Percentiles rank a stretch among this genome's conserved stretches.
phyloP scores from a whole-genome alignment of 2,329 filamentous ascomycete genomes.

The Acrodontium crateriforme region DNA sequence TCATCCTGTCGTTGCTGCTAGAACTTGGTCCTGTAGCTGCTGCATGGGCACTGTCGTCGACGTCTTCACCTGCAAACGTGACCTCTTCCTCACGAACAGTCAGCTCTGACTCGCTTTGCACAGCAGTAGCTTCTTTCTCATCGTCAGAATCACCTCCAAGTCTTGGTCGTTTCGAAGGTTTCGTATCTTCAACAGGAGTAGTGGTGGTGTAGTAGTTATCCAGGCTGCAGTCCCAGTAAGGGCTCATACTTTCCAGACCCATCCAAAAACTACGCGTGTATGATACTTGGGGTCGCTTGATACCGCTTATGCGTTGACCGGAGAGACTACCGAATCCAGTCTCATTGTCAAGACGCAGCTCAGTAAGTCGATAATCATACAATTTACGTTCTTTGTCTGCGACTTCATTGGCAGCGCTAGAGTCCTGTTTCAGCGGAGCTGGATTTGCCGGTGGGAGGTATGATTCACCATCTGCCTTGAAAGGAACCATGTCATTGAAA shows the following conservation, averaged over 20 bases:
- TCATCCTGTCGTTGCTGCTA: no score
- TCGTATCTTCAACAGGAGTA: slow-evolving; percentile 6
- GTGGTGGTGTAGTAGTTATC: slow-evolving; percentile 38
- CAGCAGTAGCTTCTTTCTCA: not conserved
- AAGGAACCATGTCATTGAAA: slow-evolving; percentile 27
- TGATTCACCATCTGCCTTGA: slow-evolving; percentile 19
- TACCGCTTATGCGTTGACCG: slow-evolving; percentile 28
- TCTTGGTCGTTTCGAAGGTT: slow-evolving; percentile 14
- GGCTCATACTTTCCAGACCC: slow-evolving; percentile 43
- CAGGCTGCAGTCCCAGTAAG: slow-evolving; percentile 48
- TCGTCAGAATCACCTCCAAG: slow-evolving; percentile 7
- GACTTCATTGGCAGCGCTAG: slow-evolving; percentile 8
- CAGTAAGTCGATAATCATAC: slow-evolving; percentile 27
- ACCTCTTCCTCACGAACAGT: no score
- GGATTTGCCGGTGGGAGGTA: slow-evolving; percentile 24
- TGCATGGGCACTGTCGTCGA: not conserved
- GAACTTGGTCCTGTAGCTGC: no score
- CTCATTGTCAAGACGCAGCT: slow-evolving; percentile 41
- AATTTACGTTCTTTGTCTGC: slow-evolving; percentile 13
- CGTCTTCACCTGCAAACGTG: not conserved
- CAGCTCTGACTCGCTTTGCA: no score
- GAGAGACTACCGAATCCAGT: slow-evolving; percentile 44
- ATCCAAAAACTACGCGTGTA: slow-evolving; percentile 48
- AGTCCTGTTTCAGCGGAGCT: slow-evolving; percentile 10
- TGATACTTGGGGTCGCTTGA: slow-evolving; percentile 36